A percentile compares a stretch with the other conserved stretches of the same genome.
phyloP scores from a whole-genome alignment of 345 rosid genomes.

The Citrus australasica region DNA sequence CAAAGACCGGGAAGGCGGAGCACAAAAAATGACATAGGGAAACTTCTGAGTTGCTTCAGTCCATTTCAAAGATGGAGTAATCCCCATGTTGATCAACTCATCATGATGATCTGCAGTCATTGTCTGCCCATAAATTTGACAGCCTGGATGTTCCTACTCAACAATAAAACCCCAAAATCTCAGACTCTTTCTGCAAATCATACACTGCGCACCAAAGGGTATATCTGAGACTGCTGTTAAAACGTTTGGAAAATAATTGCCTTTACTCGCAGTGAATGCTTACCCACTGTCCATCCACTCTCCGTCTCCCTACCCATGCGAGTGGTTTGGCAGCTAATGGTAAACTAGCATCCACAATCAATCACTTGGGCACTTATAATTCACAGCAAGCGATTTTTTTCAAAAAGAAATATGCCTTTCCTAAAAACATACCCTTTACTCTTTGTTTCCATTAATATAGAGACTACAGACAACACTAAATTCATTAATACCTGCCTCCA shows the following conservation, averaged over 20 bases:
- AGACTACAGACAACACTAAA: no score
- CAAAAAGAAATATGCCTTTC: no score
- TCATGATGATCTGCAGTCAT: constrained; percentile 74
- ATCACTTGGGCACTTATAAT: no score
- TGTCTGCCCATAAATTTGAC: constrained; percentile 83
- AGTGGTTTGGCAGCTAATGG: no score
- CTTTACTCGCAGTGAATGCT: not conserved
- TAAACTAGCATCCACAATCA: no score
- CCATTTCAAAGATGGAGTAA: constrained; percentile 66
- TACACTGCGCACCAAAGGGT: not conserved
- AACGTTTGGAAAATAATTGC: not conserved
- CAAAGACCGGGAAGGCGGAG: constrained; percentile 79
- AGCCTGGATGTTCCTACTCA: constrained; percentile 71
- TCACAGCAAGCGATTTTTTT: no score
- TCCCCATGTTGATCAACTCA: constrained; percentile 72
- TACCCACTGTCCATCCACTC: not conserved
- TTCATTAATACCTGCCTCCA: constrained; percentile 67
- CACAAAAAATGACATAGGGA: constrained; percentile 86
- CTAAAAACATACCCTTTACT: no score
- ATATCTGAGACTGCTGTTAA: not conserved
- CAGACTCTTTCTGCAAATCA: not conserved
- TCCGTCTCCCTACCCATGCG: no score
- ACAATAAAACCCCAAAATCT: constrained; percentile 5
- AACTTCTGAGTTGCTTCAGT: constrained; percentile 37
- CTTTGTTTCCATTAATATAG: not conserved